Base-by-base conservation (phyloP, 257 asterid species). In the Galeopsis tetrahit region DNA sequence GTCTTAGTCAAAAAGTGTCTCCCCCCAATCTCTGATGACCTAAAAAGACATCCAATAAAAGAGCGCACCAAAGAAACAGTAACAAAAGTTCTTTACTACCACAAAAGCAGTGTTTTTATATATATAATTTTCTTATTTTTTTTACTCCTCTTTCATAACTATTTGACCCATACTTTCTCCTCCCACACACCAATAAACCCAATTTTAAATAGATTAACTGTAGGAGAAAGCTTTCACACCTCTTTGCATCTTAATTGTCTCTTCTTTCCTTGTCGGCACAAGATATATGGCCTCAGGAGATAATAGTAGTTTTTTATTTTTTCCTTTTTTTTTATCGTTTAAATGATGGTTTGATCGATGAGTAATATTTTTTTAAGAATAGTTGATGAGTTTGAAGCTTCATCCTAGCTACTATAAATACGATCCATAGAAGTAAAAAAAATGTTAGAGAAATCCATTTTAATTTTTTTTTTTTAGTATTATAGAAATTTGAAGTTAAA, bases 1-100 rank as follows among this genome's bases (percentile, higher is more conserved):
- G 78, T 75, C 81, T 62, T 75, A 80, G 94, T 91, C 96, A 91
- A 89, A 89, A 85, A 85, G 88, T 58, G 73, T 83, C 55, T 76
- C 73, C 79, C 78, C 73, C 79, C 78, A 69, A 71, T 75, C 89
- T 85, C 82, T 83, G 82, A 73, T 80, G 86, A 83, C 90, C 89
- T 84, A 76, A 85, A 91, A 91, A 91, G 96, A 87, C 88, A 82
- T 84, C 69, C 82, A 82, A 48, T 48, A 48, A 85, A 55, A 74
- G 70, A 75, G 70, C 71, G 49, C 82, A 75, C 83, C 78, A 80
- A 74, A 75, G 76, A 79, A 82, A 75, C 83, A 79, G 83, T 80
- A 80, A 64, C 76, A 81, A 70, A 78, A 83, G 83, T 75, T 81
- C 36, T 75, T 82, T 62, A 63, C 82, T 65, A 63, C 75, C 77